Evolutionary conservation across 495 filamentous ascomycete genomes (phyloP).

Genomic region (Recurvomyces mirabilis): DNA sequence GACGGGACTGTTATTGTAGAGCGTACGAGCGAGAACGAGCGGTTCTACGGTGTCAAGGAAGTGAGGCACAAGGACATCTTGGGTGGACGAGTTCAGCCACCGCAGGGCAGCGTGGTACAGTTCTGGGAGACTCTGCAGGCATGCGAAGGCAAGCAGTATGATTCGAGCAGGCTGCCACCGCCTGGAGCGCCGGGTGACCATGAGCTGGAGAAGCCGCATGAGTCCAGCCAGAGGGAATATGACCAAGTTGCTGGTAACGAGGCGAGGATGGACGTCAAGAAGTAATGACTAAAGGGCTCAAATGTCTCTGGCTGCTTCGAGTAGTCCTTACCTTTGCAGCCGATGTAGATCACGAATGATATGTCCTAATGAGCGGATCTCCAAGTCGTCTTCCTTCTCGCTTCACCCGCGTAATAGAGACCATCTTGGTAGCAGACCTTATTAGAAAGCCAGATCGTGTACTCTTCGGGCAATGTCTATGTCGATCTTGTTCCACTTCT

Average conservation of each 20-base stretch:
- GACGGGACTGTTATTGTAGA: conserved; percentile 79
- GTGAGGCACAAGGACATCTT: conserved; percentile 70
- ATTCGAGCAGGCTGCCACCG: conserved; percentile 14
- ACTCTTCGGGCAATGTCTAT: no score
- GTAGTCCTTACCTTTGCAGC: neutral
- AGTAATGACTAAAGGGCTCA: no score
- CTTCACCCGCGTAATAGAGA: no score
- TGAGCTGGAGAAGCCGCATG: conserved; percentile 12
- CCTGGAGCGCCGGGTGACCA: conserved; percentile 10
- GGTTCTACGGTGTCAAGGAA: conserved; percentile 59
- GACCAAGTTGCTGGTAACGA: conserved; percentile 10
- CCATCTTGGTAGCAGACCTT: no score
- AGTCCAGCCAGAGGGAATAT: conserved; percentile 17
- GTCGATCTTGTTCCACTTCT: no score
- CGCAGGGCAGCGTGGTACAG: conserved; percentile 49
- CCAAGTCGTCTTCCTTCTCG: no score
- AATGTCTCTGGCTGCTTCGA: neutral
- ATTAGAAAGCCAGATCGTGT: no score
- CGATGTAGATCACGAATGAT: conserved; percentile 1
- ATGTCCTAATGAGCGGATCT: no score
- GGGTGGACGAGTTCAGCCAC: conserved; percentile 60
- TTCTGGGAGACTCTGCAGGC: conserved; percentile 73
- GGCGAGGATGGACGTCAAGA: conserved; percentile 1
- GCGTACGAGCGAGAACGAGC: conserved; percentile 77
- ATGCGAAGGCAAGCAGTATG: conserved; percentile 54